phyloP scores from a whole-genome alignment of 768 basidiomycete genomes.

The Steccherinum ochraceum region DNA sequence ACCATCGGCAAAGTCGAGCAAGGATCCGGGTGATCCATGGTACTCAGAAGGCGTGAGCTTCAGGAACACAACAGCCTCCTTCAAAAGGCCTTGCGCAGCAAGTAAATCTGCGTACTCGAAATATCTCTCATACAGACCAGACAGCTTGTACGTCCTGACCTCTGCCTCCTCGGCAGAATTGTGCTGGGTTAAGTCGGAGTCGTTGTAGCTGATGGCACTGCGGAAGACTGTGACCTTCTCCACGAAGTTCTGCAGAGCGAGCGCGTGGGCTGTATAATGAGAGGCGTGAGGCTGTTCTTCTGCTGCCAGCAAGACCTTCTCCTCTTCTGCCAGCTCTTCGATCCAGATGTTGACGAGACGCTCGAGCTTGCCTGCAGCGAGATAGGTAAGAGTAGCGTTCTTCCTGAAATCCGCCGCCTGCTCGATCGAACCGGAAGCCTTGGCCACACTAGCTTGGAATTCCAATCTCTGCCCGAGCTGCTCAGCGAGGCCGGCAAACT shows the following conservation, averaged over 20 bases:
- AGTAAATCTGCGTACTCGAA: constrained; percentile 94
- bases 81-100: constrained; percentile 82
- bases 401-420: constrained; percentile 50
- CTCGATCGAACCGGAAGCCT: constrained; percentile 42
- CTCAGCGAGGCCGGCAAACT: constrained; percentile 84
- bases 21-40: constrained; percentile 45
- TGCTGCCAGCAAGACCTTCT: constrained; percentile 41
- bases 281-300: constrained; percentile 36
- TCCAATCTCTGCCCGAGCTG: constrained; percentile 90
- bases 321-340: constrained; percentile 86
- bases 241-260: constrained; percentile 87
- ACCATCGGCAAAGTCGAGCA: constrained; percentile 34
- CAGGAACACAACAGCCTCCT: constrained; percentile 76
- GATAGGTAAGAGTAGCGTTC: constrained; percentile 88
- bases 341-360: constrained; percentile 87
- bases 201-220: constrained; percentile 73
- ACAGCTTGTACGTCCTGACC: constrained; percentile 72
- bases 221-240: constrained; percentile 97
- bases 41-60: constrained; percentile 76
- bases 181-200: constrained; percentile 51
- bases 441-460: constrained; percentile 64
- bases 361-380: constrained; percentile 87
- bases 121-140: constrained; percentile 85
- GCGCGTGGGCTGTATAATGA: constrained; percentile 72
- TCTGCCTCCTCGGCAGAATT: constrained; percentile 35